Base-by-base conservation (phyloP, 306 rosid species). In the Dryas alaskensis region DNA sequence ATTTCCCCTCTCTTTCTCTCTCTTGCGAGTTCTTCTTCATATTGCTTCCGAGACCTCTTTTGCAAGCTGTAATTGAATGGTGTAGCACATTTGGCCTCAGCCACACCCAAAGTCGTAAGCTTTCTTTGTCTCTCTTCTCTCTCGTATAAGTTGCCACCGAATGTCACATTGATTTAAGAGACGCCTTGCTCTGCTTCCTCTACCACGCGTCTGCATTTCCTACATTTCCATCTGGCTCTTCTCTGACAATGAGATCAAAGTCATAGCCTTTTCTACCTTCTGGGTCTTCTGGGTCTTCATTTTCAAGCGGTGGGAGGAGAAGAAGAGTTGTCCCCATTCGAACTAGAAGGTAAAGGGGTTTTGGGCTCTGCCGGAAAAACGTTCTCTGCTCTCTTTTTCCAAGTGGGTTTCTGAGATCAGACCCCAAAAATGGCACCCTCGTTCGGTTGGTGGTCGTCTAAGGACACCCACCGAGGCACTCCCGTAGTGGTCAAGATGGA, bases 401-500 rank as follows among this genome's bases (percentile, higher is more conserved):
- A 42, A 65, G 27, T 67, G 72, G 74, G 80, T 66, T 76, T 72
- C 40, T 40, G 69, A 85, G 86, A 86, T 84, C 90, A 49, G 79
- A 45, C 59, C 48, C 43, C 19, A 6, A 73, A 57, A 81, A 94
- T 91, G 95, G 85, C 94, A 14, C 85, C 92, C 12, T 80, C 81
- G 72, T 92, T 86, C 72, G 78, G 86, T 65, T 90, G 98, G 99
- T 90, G 93, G 81, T 85, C 73, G 60, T 5, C 45, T 37, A 72
- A 91, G 43, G 92, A 94, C 44, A 54, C 75, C 72, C 96, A 83
- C 68, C 78, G 87, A 1, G 97, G 97, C 65, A 94, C 98, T n/a
- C 98, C 99, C 3, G 98, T 94, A 66, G 97, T 92, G 57, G 96
- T 94, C 13, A 94, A 92, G 79, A 94, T 94, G 99, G 96, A 94